Evolutionary conservation across 2,329 filamentous ascomycete genomes (phyloP).

Genomic region (Hypoxylon rubiginosum): DNA sequence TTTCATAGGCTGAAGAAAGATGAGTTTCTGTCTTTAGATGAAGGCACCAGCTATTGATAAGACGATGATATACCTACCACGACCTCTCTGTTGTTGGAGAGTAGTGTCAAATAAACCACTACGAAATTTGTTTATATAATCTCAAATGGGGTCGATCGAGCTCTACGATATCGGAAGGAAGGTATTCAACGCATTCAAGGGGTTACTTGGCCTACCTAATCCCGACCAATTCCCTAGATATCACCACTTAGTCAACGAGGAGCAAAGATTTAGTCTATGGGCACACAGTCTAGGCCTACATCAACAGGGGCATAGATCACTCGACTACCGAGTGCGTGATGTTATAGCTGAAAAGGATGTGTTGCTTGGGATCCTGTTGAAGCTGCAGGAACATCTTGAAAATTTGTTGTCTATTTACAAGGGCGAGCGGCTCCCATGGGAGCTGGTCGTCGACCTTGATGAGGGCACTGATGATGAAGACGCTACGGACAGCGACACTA

Average conservation of each 20-base stretch:
- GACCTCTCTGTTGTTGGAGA: no score
- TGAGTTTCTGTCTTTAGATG: no score
- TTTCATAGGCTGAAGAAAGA: no score
- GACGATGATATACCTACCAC: no score
- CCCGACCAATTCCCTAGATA: neutral
- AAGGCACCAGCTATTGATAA: no score
- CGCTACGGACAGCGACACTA: neutral
- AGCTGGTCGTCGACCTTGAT: neutral
- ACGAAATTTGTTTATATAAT: no score
- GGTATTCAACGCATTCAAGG: neutral
- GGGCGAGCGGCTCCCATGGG: conserved; percentile 6
- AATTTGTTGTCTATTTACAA: conserved; percentile 17
- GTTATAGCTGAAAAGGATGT: conserved; percentile 20
- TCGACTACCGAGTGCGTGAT: conserved; percentile 40
- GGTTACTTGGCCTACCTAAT: neutral
- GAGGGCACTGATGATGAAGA: conserved; percentile 8
- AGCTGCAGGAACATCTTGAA: conserved; percentile 16
- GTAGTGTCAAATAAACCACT: no score
- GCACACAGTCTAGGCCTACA: conserved; percentile 32
- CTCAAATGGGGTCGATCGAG: neutral
- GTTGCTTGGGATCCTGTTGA: conserved; percentile 9
- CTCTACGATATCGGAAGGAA: neutral
- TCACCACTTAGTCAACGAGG: neutral
- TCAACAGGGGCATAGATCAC: conserved; percentile 35
- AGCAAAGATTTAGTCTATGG: conserved; percentile 36